Percentiles rank a stretch among this genome's conserved stretches.
Conservation (phyloP, 345 rosid species). For the Pugionium dolabratum region DNA sequence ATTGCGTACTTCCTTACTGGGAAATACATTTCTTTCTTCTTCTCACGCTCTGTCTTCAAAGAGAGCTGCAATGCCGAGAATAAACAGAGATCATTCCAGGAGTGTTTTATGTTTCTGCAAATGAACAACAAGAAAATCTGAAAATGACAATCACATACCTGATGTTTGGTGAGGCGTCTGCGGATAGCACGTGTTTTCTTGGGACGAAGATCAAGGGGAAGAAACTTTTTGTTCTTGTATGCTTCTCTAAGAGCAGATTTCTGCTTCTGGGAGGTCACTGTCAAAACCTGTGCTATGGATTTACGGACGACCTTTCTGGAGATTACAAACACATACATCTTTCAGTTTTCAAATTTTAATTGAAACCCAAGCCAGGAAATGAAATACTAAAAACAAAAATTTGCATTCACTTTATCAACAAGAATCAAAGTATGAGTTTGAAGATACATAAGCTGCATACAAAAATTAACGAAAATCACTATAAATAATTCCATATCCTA, state of each 20-base stretch:
- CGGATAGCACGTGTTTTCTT: slow-evolving; percentile 97
- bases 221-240: slow-evolving; percentile 78
- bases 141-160: slow-evolving; percentile 45
- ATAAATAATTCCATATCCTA: not conserved
- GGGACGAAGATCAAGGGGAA: slow-evolving; percentile 98
- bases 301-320: slow-evolving; percentile 88
- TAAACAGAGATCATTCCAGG: not conserved
- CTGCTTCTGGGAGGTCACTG: slow-evolving; percentile 88
- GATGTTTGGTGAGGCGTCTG: slow-evolving; percentile 85
- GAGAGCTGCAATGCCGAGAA: slow-evolving; percentile 43
- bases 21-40: slow-evolving; percentile 66
- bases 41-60: slow-evolving; percentile 64
- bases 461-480: not conserved
- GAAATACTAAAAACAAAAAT: not conserved
- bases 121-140: not conserved
- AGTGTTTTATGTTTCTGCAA: too few species aligned
- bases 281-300: slow-evolving; percentile 90
- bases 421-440: not conserved
- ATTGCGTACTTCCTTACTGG: slow-evolving; percentile 73
- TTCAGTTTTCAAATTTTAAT: too few species aligned
- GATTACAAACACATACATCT: slow-evolving; percentile 22
- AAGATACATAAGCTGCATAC: too few species aligned
- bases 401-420: not conserved
- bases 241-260: slow-evolving; percentile 83
- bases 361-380: too few species aligned